phyloP scores from a whole-genome alignment of 2,329 filamentous ascomycete genomes.

The Geosmithia putterillii region DNA sequence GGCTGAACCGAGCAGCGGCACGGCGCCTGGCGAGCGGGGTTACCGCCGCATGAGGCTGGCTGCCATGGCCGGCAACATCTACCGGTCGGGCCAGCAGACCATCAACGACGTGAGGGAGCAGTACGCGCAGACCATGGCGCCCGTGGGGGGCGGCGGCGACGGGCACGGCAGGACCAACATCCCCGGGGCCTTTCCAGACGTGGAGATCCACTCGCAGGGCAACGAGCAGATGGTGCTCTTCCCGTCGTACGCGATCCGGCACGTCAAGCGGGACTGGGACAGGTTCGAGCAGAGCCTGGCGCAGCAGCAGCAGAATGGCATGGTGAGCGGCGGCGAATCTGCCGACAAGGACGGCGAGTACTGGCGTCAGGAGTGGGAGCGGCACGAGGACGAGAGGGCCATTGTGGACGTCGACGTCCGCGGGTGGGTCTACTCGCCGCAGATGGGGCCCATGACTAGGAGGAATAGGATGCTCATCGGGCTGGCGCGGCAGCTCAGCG shows the following conservation, averaged over 20 bases:
- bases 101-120: slow-evolving; percentile 48
- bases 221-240: slow-evolving; percentile 92
- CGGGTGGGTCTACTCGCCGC: slow-evolving; percentile 88
- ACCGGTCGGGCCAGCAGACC: slow-evolving; percentile 42
- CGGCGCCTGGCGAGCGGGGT: slow-evolving; percentile 43
- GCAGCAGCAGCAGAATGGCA: background rate
- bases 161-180: slow-evolving; percentile 30
- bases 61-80: slow-evolving; percentile 44
- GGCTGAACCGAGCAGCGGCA: background rate
- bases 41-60: slow-evolving; percentile 69
- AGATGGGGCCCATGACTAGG: slow-evolving; percentile 70
- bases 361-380: slow-evolving; percentile 69
- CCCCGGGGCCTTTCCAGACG: slow-evolving; percentile 72
- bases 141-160: slow-evolving; percentile 14
- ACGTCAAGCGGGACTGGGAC: slow-evolving; percentile 38
- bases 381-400: slow-evolving; percentile 68
- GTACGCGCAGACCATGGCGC: slow-evolving; percentile 38
- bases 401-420: slow-evolving; percentile 89
- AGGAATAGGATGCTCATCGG: slow-evolving; percentile 81
- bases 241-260: slow-evolving; percentile 77
- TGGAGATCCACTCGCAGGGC: slow-evolving; percentile 65
- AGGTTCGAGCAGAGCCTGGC: slow-evolving; percentile 12
- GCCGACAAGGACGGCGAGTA: slow-evolving; percentile 42
- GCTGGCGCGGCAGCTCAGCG: slow-evolving; percentile 75
- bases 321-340: background rate